phyloP scores from a whole-genome alignment of 116 monocot species.

The Thalassia testudinum region DNA sequence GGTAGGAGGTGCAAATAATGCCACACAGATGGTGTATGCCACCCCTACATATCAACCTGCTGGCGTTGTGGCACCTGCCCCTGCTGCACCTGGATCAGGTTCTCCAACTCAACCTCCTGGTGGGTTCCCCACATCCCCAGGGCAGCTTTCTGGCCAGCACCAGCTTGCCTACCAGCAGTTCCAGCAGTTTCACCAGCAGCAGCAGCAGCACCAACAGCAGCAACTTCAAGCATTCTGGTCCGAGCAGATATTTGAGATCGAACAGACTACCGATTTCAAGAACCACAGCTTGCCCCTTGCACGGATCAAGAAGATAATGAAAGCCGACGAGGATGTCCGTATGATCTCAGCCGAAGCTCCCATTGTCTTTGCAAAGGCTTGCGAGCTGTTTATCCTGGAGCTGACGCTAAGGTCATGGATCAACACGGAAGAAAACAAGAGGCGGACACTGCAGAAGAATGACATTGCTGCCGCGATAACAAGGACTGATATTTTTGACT shows the following conservation, averaged over 20 bases:
- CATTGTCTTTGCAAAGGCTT: too few relatives aligned
- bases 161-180: constrained; percentile 11
- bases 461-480: too few relatives aligned
- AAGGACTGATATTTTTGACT: too few relatives aligned
- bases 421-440: too few relatives aligned
- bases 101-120: neutral
- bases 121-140: neutral
- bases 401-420: too few relatives aligned
- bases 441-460: too few relatives aligned
- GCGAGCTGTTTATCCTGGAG: too few relatives aligned
- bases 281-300: constrained; percentile 42
- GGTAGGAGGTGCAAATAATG: neutral
- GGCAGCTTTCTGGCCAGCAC: neutral
- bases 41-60: neutral
- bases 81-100: neutral
- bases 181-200: constrained; percentile 34
- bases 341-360: constrained; percentile 37
- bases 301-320: constrained; percentile 48
- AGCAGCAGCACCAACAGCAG: constrained; percentile 39
- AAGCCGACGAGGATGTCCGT: constrained; percentile 34
- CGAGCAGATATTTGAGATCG: constrained; percentile 53
- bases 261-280: constrained; percentile 25
- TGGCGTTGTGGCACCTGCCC: neutral
- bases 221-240: constrained; percentile 83
- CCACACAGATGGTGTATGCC: neutral